Conservation (phyloP, 331 rosid genomes). For the Telfairia occidentalis region DNA sequence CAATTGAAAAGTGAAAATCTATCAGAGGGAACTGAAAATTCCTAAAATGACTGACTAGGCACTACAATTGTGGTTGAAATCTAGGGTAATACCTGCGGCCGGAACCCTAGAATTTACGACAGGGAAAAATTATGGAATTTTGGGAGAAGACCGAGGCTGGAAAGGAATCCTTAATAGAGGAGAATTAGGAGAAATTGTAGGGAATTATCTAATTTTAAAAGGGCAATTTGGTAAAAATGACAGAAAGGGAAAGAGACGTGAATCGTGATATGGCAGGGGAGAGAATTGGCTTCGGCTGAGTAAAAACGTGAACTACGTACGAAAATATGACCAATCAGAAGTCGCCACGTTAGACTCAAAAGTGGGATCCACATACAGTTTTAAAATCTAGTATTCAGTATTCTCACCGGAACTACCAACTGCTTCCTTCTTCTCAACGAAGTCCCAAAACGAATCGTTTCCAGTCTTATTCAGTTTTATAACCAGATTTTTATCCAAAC, state of each 20-base stretch:
- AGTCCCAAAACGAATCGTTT: too few species aligned
- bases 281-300: not conserved
- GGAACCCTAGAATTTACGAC: constrained; percentile 12
- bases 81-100: constrained; percentile 1
- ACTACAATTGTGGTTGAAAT: constrained; percentile 1
- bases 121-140: constrained; percentile 1
- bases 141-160: constrained; percentile 20
- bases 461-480: too few species aligned
- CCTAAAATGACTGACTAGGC: not conserved
- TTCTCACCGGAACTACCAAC: not conserved
- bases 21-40: not conserved
- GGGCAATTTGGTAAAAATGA: constrained; percentile 23
- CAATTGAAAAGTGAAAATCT: not conserved
- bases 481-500: too few species aligned
- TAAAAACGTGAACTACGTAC: not conserved
- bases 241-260: constrained; percentile 13
- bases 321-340: not conserved
- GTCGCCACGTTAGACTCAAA: not conserved
- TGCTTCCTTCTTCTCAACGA: too few species aligned
- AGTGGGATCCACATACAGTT: not conserved
- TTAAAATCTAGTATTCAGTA: not conserved
- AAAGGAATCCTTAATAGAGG: constrained; percentile 16
- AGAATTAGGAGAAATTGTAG: constrained; percentile 11
- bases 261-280: not conserved
- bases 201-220: constrained; percentile 17